These are phyloP conservation scores for Zymoseptoria crescenta DNA, from an alignment of 2,329 filamentous ascomycete species.

Conservation along the genomic window DNA sequence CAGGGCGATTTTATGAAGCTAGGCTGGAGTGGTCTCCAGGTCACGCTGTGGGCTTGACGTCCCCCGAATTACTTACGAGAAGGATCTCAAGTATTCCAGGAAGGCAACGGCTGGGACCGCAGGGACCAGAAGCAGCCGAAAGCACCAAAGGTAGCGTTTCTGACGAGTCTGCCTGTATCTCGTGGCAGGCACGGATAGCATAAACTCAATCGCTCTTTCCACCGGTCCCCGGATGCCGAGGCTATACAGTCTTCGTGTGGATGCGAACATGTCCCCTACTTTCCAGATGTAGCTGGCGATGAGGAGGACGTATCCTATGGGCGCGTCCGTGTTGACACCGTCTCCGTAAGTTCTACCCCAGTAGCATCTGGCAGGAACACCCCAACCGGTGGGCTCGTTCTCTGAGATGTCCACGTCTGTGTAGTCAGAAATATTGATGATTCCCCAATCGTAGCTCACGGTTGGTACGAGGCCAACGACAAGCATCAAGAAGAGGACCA, in stretches of 20 bases:
- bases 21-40: too few relatives aligned
- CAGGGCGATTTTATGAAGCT: too few relatives aligned
- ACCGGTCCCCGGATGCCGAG: conserved; percentile 10
- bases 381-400: conserved; percentile 6
- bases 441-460: conserved; percentile 9
- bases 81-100: conserved; percentile 17
- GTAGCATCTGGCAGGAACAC: conserved; percentile 15
- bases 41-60: too few relatives aligned
- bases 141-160: conserved; percentile 6
- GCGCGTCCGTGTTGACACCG: conserved; percentile 19
- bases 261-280: conserved; percentile 15
- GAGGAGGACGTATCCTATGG: conserved; percentile 16
- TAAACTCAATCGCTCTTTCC: conserved; percentile 10
- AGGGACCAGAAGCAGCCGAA: conserved; percentile 7
- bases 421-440: not conserved
- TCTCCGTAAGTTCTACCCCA: conserved; percentile 12
- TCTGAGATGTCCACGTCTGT: not conserved
- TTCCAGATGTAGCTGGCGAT: conserved; percentile 24
- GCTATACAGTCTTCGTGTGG: conserved; percentile 8
- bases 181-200: conserved; percentile 6
- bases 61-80: conserved; percentile 5
- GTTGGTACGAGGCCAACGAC: conserved; percentile 13
- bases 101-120: conserved; percentile 9
- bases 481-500: conserved; percentile 8
- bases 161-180: conserved; percentile 5